Evolutionary conservation across 2,329 filamentous ascomycete genomes (phyloP), one percentile per base, ranked within the genome.

Genomic region (Mycosphaerella sp.): DNA sequence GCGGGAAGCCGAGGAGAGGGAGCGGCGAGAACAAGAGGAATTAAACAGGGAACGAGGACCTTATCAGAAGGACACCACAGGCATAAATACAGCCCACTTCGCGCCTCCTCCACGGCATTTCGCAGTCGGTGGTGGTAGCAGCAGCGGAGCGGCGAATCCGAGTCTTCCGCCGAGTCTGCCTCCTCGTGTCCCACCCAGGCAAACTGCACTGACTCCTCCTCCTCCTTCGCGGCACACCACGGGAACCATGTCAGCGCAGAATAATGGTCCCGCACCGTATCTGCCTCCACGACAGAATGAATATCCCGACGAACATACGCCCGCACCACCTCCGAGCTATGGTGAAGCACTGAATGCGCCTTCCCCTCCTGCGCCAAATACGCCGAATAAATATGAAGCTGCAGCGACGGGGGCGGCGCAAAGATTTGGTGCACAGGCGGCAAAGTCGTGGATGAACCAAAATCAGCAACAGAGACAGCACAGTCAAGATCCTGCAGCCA

Each of bases 1-100:
- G 35, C 42, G 44, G 49, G 50, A 54, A 67, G 14, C 67, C 71
- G 53, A 53, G 28, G 49, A 55, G 42, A 39, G 64, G 48, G 57
- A 61, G 58, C 69, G 66, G 58, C 61, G 57, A 55, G 58, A 62
- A 54, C 64, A 64, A 45, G 67, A 64, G 53, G 67, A 64, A 49
- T 65, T 69, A 47, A 67, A 69, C 45, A 62, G 53, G 39, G 62
- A 66, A 36, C 79, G 80, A 2, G 78, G 82, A 6, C 82, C 84
- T 3, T 93, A 85, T 63, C 77, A 80, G 37, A 73, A 75, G 37
- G 77, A 91, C 65, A 87, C 84, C 0, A 88, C 86, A 1, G 86
- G 86, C 1, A 70, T 90, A 17, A 77, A 78, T 28, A 88, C 86
- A 0, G 72, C 79, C 25, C 73, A 84, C 64, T 76, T 91, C 4